Base-by-base conservation (phyloP, 257 asterid genomes). In the Jasminum sambac region DNA sequence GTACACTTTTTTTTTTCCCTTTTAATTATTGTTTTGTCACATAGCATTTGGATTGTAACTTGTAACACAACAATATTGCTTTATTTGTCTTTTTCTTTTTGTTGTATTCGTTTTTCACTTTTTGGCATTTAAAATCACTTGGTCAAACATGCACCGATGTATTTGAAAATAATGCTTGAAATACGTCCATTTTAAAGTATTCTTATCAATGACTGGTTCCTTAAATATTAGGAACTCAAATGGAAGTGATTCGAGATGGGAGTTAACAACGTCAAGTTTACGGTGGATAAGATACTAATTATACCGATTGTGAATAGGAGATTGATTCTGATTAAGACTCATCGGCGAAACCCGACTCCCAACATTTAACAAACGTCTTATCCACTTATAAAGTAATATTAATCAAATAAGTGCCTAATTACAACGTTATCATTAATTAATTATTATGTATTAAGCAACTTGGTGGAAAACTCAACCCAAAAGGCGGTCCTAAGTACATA, bases 41-140 rank as follows among this genome's bases (percentile, higher is more conserved):
- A 23, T 77, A 39, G 61, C 52, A n/a, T 64, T 8, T 59, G 70
- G 80, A 52, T 52, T 77, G 81, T 68, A 62, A 59, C 68, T 16
- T 66, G 66, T 19, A 73, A 30, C 24, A 48, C 59, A 70, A 24
- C 24, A 67, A 21, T 36, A 64, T 68, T 59, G 12, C 63, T 39
- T 66, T 16, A 12, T 59, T 66, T 71, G 70, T 41, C 41, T 7
- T 43, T 41, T 70, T 67, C 46, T 70, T 65, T 8, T 59, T 72
- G 80, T 71, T 62, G 48, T 67, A 26, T 72, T 63, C 36, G 42
- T 57, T 63, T 34, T 72, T 63, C 36, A 37, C 46, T 63, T 34
- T 2, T 68, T 68, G 50, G 14, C 44, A 43, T 7, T 66, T 72
- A 39, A 1, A 63, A 12, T 70, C 42, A 58, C n/a, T 36, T 58